These are phyloP conservation scores for Colletotrichum limetticola DNA, from an alignment of 2,329 filamentous ascomycete genomes.

Conservation along the genomic window DNA sequence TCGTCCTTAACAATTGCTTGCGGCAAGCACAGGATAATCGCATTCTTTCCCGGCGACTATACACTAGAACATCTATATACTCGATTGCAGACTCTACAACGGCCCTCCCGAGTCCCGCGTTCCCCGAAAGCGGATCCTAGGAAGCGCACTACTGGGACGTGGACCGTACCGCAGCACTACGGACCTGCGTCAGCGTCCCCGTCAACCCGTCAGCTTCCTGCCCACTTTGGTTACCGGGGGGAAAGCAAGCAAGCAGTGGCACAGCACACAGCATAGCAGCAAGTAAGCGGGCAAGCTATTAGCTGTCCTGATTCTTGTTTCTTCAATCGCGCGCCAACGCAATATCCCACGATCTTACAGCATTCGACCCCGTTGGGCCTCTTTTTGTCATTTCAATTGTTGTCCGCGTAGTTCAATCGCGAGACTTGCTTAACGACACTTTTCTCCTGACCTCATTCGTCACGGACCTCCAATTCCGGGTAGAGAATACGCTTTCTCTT, in stretches of 20 bases:
- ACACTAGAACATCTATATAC: background rate
- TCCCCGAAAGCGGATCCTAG: slow-evolving; percentile 7
- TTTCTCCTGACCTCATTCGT: background rate
- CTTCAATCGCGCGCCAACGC: slow-evolving; percentile 2
- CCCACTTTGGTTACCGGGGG: slow-evolving; percentile 32
- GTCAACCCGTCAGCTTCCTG: background rate
- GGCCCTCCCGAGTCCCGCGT: slow-evolving; percentile 11
- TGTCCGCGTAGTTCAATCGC: background rate
- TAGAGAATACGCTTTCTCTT: background rate
- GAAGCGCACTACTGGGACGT: too few species aligned
- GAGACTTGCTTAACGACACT: background rate
- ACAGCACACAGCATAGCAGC: background rate
- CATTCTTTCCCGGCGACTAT: background rate
- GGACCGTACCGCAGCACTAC: background rate
- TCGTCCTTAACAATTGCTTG: background rate
- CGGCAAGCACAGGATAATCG: background rate
- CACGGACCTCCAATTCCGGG: background rate
- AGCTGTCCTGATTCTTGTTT: slow-evolving; percentile 29
- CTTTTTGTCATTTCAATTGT: background rate
- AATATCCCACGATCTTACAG: slow-evolving; percentile 5
- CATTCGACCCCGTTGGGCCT: background rate
- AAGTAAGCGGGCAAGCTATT: background rate
- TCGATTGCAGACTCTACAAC: background rate
- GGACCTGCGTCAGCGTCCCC: slow-evolving; percentile 31
- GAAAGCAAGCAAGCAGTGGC: background rate